Evolutionary conservation across 1,139 yeast species (phyloP).

Genomic region (Debaryomyces subglobosus): DNA sequence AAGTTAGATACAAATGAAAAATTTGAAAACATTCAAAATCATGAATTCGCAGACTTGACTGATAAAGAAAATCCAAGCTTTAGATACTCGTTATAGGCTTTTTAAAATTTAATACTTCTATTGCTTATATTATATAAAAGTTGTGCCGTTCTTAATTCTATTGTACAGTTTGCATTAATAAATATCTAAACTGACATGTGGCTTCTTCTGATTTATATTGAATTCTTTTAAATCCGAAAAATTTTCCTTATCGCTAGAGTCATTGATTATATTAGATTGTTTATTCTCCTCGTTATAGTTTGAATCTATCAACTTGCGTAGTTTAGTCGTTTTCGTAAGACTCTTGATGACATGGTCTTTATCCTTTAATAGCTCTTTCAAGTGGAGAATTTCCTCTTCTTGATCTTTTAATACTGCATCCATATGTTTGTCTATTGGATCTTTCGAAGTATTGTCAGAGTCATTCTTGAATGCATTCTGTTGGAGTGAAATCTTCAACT

Average conservation of each 20-base stretch:
- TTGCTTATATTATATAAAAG: not conserved
- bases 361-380: conserved; percentile 60
- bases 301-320: conserved; percentile 51
- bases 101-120: not conserved
- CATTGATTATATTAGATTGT: not conserved
- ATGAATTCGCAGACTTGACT: conserved; percentile 23
- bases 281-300: conserved; percentile 15
- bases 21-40: conserved; percentile 12
- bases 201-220: conserved; percentile 25
- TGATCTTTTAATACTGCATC: conserved; percentile 53
- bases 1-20: conserved; percentile 11
- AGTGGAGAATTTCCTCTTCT: conserved; percentile 68
- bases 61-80: conserved; percentile 22
- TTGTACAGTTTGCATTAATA: not conserved
- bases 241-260: conserved; percentile 20
- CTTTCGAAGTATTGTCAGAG: conserved; percentile 5
- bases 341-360: conserved; percentile 83
- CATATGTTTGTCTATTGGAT: conserved; percentile 17
- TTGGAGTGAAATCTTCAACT: conserved; percentile 38
- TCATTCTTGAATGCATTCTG: conserved; percentile 16
- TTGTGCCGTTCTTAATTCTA: not conserved
- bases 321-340: conserved; percentile 59
- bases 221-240: conserved; percentile 23
- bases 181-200: conserved; percentile 8
- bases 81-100: conserved; percentile 10